Base-by-base conservation (phyloP, 345 rosid genomes). In the Pistacia vera region DNA sequence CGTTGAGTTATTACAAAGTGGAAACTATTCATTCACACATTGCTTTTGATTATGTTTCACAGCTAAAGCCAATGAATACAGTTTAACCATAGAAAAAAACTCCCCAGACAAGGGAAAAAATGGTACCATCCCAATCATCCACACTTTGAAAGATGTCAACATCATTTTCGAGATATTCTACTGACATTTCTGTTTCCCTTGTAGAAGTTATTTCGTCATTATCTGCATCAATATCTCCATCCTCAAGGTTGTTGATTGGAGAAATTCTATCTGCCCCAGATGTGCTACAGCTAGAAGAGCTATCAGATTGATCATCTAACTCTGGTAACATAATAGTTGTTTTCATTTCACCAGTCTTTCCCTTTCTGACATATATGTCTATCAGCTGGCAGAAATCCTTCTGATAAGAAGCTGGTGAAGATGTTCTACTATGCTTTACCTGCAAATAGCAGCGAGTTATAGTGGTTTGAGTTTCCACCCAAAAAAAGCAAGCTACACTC, bases 61-160 rank as follows among this genome's bases (percentile, higher is more conserved):
- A 17, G 20, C 67, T 22, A 54, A n/a, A 18, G 63, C 44, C 35
- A 56, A 60, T 41, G 41, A 71, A 56, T 11, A 51, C 35, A 18
- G 71, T 58, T 28, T 36, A 77, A 64, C 18, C 62, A 65, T n/a
- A 30, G 13, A 57, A 70, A 13, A 60, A 41, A 66, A 77, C 8
- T 33, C 46, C 8, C 22, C 46, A 58, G 71, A 63, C 9, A 76
- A 74, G 11, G 76, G 68, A 79, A 80, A 72, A 75, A 81, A 52
- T 68, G 25, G 25, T 90, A 95, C 98, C 98, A 77, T 95, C 97
- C 93, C 92, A 91, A 74, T 95, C 94, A 89, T 91, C 89, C 68
- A 82, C 97, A 61, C 68, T 80, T 75, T 83, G 87, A 66, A 86
- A 90, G 81, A 81, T 76, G 76, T 92, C 94, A 1, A 83, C 80